A percentile compares a stretch with the other conserved stretches of the same genome.
These are phyloP conservation scores for Ogataea haglerorum DNA, from an alignment of 805 yeast genomes.

Conservation along the genomic window DNA sequence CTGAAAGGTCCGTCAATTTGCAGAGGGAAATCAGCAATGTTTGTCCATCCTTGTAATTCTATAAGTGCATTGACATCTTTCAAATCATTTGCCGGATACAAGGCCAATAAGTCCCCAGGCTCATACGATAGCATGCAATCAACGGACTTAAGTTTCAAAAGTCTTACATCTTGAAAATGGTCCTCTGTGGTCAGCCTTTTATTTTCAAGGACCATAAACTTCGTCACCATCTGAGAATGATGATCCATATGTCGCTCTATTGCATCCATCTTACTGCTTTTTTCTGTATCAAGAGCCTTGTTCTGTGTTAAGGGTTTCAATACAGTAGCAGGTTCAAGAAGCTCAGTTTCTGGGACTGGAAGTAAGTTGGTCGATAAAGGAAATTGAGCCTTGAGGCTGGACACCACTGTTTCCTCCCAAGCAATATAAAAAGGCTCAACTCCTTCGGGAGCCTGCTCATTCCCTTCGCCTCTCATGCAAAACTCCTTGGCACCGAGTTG, in stretches of 20 bases:
- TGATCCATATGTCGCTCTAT: constrained; percentile 22
- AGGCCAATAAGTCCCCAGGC: constrained; percentile 80
- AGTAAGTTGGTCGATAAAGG: constrained; percentile 34
- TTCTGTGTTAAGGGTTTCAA: constrained; percentile 29
- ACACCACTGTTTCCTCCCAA: constrained; percentile 58
- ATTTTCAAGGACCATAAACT: constrained; percentile 44
- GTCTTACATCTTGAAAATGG: constrained; percentile 91
- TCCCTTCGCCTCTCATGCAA: constrained; percentile 79
- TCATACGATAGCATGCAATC: constrained; percentile 30
- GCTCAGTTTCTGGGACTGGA: constrained; percentile 32
- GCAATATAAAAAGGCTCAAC: constrained; percentile 71
- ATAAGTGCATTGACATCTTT: constrained; percentile 62
- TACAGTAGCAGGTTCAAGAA: constrained; percentile 38
- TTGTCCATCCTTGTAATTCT: constrained; percentile 69
- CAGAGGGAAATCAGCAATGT: constrained; percentile 61
- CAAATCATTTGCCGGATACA: constrained; percentile 72
- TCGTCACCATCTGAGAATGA: no score
- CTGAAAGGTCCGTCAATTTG: constrained; percentile 42
- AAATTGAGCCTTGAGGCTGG: constrained; percentile 30
- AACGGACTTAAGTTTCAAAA: constrained; percentile 42
- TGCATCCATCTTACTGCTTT: constrained; percentile 28
- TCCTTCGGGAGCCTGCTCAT: constrained; percentile 77
- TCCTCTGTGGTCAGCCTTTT: constrained; percentile 59
- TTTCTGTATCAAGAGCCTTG: constrained; percentile 31
- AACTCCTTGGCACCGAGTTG: constrained; percentile 82